Percentiles rank a stretch among this genome's conserved stretches.
phyloP scores from a whole-genome alignment of 2,329 filamentous ascomycete species.

The Sporothrix dimorphospora region DNA sequence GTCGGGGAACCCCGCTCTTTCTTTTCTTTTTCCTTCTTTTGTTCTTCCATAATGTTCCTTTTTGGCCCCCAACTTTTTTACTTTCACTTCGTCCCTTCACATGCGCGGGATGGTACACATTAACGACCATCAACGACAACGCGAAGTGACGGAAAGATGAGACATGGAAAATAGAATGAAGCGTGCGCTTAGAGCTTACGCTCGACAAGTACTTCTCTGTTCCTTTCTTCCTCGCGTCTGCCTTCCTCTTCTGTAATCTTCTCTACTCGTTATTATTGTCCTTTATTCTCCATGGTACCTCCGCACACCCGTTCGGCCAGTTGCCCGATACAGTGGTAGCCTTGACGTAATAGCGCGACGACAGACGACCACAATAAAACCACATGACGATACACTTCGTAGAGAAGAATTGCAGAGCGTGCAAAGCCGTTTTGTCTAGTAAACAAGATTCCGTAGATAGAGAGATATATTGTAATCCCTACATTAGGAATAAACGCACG shows the following conservation, averaged over 20 bases:
- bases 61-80: neutral
- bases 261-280: neutral
- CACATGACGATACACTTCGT: neutral
- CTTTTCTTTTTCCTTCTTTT: neutral
- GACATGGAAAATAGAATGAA: too few species aligned
- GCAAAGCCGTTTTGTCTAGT: too few species aligned
- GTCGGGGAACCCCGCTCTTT: neutral
- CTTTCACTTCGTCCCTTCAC: too few species aligned
- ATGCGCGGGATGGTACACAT: constrained; percentile 6
- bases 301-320: neutral
- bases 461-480: neutral
- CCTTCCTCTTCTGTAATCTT: neutral
- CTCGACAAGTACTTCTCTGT: too few species aligned
- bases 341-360: neutral
- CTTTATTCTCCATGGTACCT: neutral
- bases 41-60: neutral
- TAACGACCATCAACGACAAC: neutral
- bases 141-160: neutral
- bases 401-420: neutral
- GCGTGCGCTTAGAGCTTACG: too few species aligned
- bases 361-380: neutral
- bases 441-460: neutral
- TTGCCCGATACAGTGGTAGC: neutral
- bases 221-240: neutral
- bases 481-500: neutral